A percentile compares a stretch with the other conserved stretches of the same genome.
These are phyloP conservation scores for Ophiocordyceps sinensis DNA, from an alignment of 2,329 filamentous ascomycete species.

Conservation along the genomic window DNA sequence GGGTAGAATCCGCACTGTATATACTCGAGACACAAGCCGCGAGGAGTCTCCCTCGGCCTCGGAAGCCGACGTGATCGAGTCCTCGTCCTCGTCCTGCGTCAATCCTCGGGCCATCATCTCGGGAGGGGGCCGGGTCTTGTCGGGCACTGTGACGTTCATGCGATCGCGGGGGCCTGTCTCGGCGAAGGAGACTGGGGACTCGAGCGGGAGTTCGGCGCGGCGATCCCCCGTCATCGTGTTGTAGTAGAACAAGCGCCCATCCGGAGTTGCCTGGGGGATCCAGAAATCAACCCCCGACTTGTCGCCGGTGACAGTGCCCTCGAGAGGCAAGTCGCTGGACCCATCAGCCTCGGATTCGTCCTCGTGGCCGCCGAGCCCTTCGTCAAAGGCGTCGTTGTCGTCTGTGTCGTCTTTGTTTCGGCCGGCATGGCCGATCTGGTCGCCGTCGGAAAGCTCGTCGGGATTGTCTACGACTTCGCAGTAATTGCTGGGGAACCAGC, in stretches of 20 bases:
- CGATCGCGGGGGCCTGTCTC: slow-evolving; percentile 82
- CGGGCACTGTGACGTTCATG: slow-evolving; percentile 76
- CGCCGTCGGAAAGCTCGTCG: slow-evolving; percentile 54
- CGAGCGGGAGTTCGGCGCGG: slow-evolving; percentile 85
- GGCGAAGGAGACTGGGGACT: slow-evolving; percentile 66
- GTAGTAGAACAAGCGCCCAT: slow-evolving; percentile 92
- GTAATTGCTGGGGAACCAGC: slow-evolving; percentile 99
- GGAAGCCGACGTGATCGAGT: slow-evolving; percentile 70
- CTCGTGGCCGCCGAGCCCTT: slow-evolving; percentile 53
- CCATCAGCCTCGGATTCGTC: slow-evolving; percentile 49
- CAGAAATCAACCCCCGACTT: slow-evolving; percentile 90
- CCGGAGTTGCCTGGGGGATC: slow-evolving; percentile 93
- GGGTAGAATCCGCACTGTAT: slow-evolving; percentile 38
- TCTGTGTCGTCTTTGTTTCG: slow-evolving; percentile 48
- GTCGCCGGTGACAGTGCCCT: slow-evolving; percentile 45
- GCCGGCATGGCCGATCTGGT: slow-evolving; percentile 38
- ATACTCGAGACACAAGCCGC: slow-evolving; percentile 54
- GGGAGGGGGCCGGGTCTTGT: slow-evolving; percentile 76
- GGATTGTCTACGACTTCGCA: slow-evolving; percentile 72
- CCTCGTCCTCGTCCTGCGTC: slow-evolving; percentile 76
- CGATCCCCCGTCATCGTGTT: slow-evolving; percentile 94
- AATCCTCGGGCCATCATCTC: slow-evolving; percentile 81
- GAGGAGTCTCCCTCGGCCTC: slow-evolving; percentile 65
- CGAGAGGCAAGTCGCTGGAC: slow-evolving; percentile 47
- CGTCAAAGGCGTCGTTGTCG: slow-evolving; percentile 51